phyloP scores from a whole-genome alignment of 1,139 yeast species.

The Yamadazyma friedrichii region DNA sequence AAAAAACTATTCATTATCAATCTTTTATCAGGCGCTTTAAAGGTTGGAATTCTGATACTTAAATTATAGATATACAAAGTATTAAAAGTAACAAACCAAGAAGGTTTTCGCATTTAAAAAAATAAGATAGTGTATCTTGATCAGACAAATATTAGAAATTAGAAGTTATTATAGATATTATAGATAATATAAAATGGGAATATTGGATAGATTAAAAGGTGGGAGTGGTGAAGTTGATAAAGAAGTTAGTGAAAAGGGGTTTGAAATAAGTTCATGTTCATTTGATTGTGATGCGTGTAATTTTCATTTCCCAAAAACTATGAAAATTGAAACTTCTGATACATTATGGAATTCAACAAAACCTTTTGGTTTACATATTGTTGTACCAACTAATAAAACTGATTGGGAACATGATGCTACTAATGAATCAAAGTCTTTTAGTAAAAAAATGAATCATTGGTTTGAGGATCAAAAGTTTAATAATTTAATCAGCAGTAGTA shows the following conservation, averaged over 20 bases:
- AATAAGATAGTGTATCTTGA: too few relatives aligned
- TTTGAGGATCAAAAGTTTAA: conserved; percentile 23
- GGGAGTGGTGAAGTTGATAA: background rate
- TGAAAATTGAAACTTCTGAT: conserved; percentile 45
- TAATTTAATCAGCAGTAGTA: conserved; percentile 20
- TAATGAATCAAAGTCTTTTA: conserved; percentile 51
- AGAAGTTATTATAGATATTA: too few relatives aligned
- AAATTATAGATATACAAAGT: too few relatives aligned
- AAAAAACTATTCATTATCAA: too few relatives aligned
- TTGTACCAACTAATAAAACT: conserved; percentile 77
- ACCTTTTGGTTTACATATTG: conserved; percentile 66
- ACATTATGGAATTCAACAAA: conserved; percentile 72
- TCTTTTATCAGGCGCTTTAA: too few relatives aligned
- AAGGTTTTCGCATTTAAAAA: too few relatives aligned
- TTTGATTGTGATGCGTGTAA: conserved; percentile 52
- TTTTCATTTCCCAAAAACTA: conserved; percentile 53
- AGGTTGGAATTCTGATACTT: too few relatives aligned
- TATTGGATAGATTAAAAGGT: background rate
- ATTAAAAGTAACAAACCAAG: too few relatives aligned
- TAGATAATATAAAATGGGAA: background rate
- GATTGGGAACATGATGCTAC: conserved; percentile 86
- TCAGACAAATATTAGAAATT: too few relatives aligned
- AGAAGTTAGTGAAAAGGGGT: conserved; percentile 26
- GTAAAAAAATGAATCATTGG: conserved; percentile 52
- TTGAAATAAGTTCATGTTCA: conserved; percentile 44